Conservation (phyloP, 345 rosid species). For the Anacardium occidentale region DNA sequence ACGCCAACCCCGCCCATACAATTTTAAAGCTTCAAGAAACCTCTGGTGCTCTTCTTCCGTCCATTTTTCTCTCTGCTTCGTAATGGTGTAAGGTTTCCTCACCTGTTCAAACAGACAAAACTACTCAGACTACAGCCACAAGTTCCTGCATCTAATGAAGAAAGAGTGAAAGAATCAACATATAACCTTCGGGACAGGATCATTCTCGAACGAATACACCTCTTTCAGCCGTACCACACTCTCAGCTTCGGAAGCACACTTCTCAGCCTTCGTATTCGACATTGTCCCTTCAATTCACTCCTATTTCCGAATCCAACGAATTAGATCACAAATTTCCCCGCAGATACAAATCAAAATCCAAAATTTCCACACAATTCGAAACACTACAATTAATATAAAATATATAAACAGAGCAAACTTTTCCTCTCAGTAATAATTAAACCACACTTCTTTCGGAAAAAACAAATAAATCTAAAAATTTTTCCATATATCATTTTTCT, state of each 20-base stretch:
- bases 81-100: conserved; percentile 78
- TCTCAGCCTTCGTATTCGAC: conserved; percentile 10
- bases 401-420: too few species aligned
- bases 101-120: conserved; percentile 34
- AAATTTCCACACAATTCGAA: neutral
- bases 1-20: conserved; percentile 88
- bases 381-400: neutral
- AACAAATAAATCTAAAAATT: too few species aligned
- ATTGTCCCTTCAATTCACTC: conserved; percentile 14
- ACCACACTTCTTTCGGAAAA: too few species aligned
- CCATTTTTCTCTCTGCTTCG: conserved; percentile 90
- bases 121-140: neutral
- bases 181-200: conserved; percentile 30
- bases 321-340: conserved; percentile 3
- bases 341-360: neutral
- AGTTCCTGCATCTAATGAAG: neutral
- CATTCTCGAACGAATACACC: conserved; percentile 18
- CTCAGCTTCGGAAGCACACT: conserved; percentile 6
- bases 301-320: conserved; percentile 5
- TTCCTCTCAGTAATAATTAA: too few species aligned
- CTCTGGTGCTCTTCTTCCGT: conserved; percentile 78
- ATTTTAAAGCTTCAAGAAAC: conserved; percentile 84
- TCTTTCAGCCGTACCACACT: conserved; percentile 7
- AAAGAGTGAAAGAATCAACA: neutral
- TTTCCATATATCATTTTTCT: too few species aligned